Base-by-base conservation (phyloP, 768 basidiomycete genomes). In the Boletellus sp. region DNA sequence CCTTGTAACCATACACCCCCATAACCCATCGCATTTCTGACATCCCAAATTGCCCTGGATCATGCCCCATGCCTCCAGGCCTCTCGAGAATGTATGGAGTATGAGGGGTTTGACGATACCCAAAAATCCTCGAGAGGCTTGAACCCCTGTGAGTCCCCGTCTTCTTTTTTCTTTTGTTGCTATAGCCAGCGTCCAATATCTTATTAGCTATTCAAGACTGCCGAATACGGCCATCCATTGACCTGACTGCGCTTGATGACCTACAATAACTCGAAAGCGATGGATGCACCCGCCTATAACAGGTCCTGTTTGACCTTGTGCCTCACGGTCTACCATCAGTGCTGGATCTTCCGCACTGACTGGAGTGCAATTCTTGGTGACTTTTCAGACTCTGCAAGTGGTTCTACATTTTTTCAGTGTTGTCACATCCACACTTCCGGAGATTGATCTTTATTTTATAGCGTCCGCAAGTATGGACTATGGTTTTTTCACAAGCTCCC, bases 191-290 rank as follows among this genome's bases (percentile, higher is more conserved):
- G 28, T 28, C 7, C 2, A 28, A 28, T 10, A 8, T 28, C 11
- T 28, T 28, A 28, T 10, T 28, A 28, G 28, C 28, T 8, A 37
- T 37, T 20, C 36, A 11, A 37, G 36, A 37, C 19, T 37, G 12
- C 36, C 17, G 19, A 37, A 37, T 9, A 34, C 36, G 31, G 3
- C 3, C 26, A 7, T 43, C 51, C 0, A 3, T 7, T 2, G 44
- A 52, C 17, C 23, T 37, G 13, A 9, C 36, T 2, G 11, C 19
- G 6, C 26, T 60, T n/a, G 55, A 54, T 1, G 32, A 50, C 20
- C 26, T 53, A 13, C 45, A 45, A 31, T 55, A 36, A n/a, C 33
- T 60, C 1, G 37, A 41, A 7, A 52, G 7, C 3, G 45, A 20
- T 3, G 38, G 20, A 39, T 20, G 10, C 36, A 19, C 12, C 7